Conservation (phyloP, 2,329 filamentous ascomycete species). For the Mollisiaceae sp. region DNA sequence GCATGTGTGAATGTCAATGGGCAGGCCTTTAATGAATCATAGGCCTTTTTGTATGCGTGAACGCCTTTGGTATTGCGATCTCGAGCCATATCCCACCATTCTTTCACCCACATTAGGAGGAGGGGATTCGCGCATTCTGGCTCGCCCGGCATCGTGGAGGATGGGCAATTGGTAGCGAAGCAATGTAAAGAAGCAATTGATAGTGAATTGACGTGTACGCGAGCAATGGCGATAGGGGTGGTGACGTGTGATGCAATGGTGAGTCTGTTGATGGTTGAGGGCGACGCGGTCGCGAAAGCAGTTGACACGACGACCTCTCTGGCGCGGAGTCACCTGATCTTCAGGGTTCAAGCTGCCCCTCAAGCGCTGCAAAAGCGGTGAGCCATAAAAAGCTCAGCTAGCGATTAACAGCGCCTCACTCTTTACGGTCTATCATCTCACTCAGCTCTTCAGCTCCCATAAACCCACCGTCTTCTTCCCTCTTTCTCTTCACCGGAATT, state of each 20-base stretch:
- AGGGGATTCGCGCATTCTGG: constrained; percentile 61
- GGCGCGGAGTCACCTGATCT: constrained; percentile 16
- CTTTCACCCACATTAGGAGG: constrained; percentile 74
- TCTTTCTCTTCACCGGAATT: constrained; percentile 3
- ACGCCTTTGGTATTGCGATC: constrained; percentile 73
- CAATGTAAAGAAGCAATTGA: background rate
- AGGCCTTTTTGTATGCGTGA: constrained; percentile 76
- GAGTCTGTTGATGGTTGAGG: background rate
- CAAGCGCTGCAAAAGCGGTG: constrained; percentile 23
- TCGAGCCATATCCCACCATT: constrained; percentile 74
- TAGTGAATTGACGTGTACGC: background rate
- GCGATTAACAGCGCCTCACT: background rate
- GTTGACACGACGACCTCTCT: background rate
- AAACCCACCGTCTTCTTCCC: constrained; percentile 8
- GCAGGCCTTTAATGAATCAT: constrained; percentile 77
- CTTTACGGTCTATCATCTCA: constrained; percentile 12
- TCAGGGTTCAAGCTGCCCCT: constrained; percentile 12
- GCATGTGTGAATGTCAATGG: constrained; percentile 70
- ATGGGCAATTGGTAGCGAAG: background rate
- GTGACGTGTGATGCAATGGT: background rate
- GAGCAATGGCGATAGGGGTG: background rate
- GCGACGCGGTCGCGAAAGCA: background rate
- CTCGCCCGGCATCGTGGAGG: constrained; percentile 24
- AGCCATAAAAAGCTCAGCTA: constrained; percentile 10
- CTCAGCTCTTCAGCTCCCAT: background rate